A percentile compares a stretch with the other conserved stretches of the same genome.
Evolutionary conservation across 169 alveolate genomes (phyloP).

Genomic region (Blepharisma undulans): DNA sequence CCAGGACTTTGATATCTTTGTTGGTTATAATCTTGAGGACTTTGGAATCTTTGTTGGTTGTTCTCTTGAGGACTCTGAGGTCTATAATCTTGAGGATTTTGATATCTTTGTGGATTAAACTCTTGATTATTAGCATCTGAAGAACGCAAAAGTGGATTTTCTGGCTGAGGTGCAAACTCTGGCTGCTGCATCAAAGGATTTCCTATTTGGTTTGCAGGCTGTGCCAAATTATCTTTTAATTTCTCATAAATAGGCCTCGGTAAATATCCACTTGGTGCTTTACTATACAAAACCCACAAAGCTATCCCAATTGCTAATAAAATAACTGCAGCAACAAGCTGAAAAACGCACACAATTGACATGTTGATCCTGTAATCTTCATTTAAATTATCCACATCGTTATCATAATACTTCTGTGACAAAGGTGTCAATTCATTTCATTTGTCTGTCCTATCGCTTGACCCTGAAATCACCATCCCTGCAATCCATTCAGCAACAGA

Average conservation of each 20-base stretch:
- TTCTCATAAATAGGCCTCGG: not conserved
- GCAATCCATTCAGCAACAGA: conserved; percentile 23
- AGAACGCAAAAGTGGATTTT: not conserved
- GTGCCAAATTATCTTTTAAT: not conserved
- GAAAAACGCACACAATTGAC: not conserved
- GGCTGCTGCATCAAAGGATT: not conserved
- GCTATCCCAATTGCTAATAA: not conserved
- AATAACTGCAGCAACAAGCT: conserved; percentile 22
- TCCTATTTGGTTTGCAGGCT: not conserved
- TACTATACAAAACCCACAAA: conserved; percentile 20
- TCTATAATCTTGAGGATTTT: not conserved
- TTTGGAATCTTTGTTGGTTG: not conserved
- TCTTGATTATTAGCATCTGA: not conserved
- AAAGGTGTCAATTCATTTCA: conserved; percentile 42
- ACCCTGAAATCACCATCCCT: conserved; percentile 14
- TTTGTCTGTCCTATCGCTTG: not conserved
- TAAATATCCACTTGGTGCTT: conserved; percentile 14
- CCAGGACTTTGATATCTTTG: not conserved
- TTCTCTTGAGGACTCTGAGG: not conserved
- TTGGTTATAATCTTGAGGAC: not conserved
- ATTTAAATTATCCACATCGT: conserved; percentile 20
- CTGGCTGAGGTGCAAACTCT: not conserved
- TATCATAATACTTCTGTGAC: conserved; percentile 19
- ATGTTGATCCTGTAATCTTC: conserved; percentile 22
- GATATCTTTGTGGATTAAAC: not conserved